Conservation (phyloP, 176 grass and related monocot species). For the Alopecurus myosuroides region DNA sequence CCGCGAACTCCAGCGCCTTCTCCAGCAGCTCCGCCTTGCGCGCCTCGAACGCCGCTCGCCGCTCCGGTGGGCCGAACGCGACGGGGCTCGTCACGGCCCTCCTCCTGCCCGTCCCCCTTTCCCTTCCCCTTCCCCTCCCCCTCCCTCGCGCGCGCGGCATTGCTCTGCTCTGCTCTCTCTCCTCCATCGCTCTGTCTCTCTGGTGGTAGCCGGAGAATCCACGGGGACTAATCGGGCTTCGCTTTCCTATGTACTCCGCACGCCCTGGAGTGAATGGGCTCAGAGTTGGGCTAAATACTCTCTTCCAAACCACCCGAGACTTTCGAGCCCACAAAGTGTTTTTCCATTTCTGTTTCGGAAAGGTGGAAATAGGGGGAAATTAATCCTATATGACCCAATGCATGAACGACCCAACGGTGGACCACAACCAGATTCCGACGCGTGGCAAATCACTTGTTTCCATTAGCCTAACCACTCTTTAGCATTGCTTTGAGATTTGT, state of each 20-base stretch:
- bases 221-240: neutral
- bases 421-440: too few species aligned
- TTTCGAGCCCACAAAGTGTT: neutral
- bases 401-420: too few species aligned
- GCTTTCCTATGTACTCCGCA: neutral
- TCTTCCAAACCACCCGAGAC: neutral
- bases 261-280: neutral
- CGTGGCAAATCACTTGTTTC: too few species aligned
- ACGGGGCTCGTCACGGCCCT: neutral
- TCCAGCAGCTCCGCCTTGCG: neutral
- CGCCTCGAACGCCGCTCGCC: neutral
- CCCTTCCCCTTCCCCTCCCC: neutral
- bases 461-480: too few species aligned
- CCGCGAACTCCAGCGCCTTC: neutral
- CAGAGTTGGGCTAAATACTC: neutral
- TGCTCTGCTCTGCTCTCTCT: neutral
- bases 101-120: neutral
- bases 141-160: neutral
- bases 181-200: too few species aligned
- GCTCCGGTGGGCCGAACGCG: neutral
- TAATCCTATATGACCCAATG: too few species aligned
- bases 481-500: too few species aligned
- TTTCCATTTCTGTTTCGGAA: neutral
- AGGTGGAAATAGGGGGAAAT: too few species aligned
- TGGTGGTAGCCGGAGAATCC: neutral